A percentile compares a stretch with the other conserved stretches of the same genome.
Evolutionary conservation across 495 filamentous ascomycete genomes (phyloP).

Genomic region (Neurospora hispaniola): DNA sequence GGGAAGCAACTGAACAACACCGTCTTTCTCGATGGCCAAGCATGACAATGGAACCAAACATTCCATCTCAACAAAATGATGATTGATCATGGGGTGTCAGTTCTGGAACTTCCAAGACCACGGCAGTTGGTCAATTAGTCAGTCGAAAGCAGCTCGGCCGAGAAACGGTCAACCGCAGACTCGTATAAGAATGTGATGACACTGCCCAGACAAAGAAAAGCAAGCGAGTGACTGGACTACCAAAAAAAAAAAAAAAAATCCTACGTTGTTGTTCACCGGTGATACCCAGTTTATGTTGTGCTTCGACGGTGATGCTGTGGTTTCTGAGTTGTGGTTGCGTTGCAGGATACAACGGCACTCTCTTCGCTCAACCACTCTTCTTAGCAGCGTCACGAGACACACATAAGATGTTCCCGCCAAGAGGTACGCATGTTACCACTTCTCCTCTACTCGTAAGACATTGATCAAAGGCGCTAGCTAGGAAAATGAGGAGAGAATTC

Average conservation of each 20-base stretch:
- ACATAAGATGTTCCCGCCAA: too few relatives aligned
- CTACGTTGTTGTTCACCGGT: neutral
- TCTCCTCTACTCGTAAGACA: neutral
- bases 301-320: neutral
- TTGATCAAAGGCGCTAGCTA: neutral
- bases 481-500: too few relatives aligned
- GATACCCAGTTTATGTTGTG: neutral
- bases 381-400: too few relatives aligned
- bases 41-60: neutral
- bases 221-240: neutral
- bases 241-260: too few relatives aligned
- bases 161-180: neutral
- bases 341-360: too few relatives aligned
- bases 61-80: neutral
- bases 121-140: neutral
- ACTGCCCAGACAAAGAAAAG: neutral
- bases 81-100: neutral
- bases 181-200: neutral
- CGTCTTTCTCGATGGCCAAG: neutral
- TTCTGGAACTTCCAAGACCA: neutral
- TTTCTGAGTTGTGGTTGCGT: neutral
- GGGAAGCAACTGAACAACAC: neutral
- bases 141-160: neutral
- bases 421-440: too few relatives aligned
- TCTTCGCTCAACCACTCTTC: too few relatives aligned